A percentile compares a stretch with the other conserved stretches of the same genome.
Evolutionary conservation across 495 filamentous ascomycete genomes (phyloP).

Genomic region (Penicillium samsonianum): DNA sequence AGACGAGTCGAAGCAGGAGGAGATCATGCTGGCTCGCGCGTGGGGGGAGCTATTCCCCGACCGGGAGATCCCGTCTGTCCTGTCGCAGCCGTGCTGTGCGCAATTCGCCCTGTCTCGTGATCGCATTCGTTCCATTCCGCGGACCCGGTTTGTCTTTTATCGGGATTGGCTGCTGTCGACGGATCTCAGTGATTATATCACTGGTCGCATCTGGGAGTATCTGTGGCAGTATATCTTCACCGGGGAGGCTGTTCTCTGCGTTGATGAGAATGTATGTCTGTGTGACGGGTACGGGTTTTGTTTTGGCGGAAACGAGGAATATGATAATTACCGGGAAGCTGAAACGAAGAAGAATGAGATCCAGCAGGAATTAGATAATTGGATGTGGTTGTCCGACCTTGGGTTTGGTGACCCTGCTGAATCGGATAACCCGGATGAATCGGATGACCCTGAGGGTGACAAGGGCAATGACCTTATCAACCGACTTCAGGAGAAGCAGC

Average conservation of each 20-base stretch:
- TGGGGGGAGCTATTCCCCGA: slow-evolving; percentile 61
- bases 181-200: slow-evolving; percentile 62
- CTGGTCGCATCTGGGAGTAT: slow-evolving; percentile 75
- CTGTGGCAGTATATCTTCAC: slow-evolving; percentile 74
- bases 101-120: slow-evolving; percentile 65
- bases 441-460: slow-evolving; percentile 35
- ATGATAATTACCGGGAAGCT: slow-evolving; percentile 47
- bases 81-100: slow-evolving; percentile 63
- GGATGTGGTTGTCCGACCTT: slow-evolving; percentile 42
- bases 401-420: slow-evolving; percentile 35
- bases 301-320: slow-evolving; percentile 63
- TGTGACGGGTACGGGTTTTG: slow-evolving; percentile 80
- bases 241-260: slow-evolving; percentile 58
- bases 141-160: slow-evolving; percentile 60
- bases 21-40: slow-evolving; percentile 54
- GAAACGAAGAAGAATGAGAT: slow-evolving; percentile 41
- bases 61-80: slow-evolving; percentile 52
- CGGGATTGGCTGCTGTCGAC: slow-evolving; percentile 70
- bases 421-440: slow-evolving; percentile 31
- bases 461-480: slow-evolving; percentile 15
- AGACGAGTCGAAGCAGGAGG: slow-evolving; percentile 58
- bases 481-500: slow-evolving; percentile 32
- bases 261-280: slow-evolving; percentile 67
- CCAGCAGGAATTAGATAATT: slow-evolving; percentile 52
- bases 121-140: slow-evolving; percentile 57